These are phyloP conservation scores for Allantophomopsis lycopodina DNA, from an alignment of 2,329 filamentous ascomycete genomes.

Conservation along the genomic window DNA sequence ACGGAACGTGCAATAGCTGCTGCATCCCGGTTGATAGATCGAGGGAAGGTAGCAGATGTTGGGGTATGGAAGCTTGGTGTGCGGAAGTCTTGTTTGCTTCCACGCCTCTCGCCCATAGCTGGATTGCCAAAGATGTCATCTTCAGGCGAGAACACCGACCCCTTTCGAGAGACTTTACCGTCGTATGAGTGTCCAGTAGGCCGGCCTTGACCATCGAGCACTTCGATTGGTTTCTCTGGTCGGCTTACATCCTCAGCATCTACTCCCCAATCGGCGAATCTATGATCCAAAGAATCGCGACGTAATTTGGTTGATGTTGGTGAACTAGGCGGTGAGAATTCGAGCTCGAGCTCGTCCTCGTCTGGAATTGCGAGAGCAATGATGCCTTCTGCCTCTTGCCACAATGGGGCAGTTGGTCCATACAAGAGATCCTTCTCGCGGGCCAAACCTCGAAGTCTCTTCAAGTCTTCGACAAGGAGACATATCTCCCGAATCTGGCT, in stretches of 20 bases:
- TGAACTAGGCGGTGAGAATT: slow-evolving; percentile 13
- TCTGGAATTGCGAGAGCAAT: slow-evolving; percentile 70
- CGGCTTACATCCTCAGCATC: slow-evolving; percentile 27
- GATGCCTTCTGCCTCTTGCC: slow-evolving; percentile 76
- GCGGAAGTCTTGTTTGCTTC: slow-evolving; percentile 7
- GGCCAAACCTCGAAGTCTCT: slow-evolving; percentile 60
- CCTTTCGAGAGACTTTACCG: slow-evolving; percentile 34
- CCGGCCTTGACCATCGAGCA: slow-evolving; percentile 9
- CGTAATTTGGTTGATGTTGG: slow-evolving; percentile 28
- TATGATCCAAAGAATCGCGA: slow-evolving; percentile 25
- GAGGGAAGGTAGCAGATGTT: neutral
- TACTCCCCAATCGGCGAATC: slow-evolving; percentile 25
- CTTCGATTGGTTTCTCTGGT: slow-evolving; percentile 32
- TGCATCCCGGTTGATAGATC: slow-evolving; percentile 15
- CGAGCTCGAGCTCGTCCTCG: slow-evolving; percentile 35
- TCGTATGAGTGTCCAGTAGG: slow-evolving; percentile 27
- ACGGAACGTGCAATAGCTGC: slow-evolving; percentile 43
- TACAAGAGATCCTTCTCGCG: slow-evolving; percentile 50
- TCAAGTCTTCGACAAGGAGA: slow-evolving; percentile 69
- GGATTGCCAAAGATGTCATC: slow-evolving; percentile 47
- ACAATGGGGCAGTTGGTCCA: slow-evolving; percentile 46
- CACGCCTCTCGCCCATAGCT: slow-evolving; percentile 4
- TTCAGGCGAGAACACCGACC: slow-evolving; percentile 50
- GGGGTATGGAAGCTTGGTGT: slow-evolving; percentile 15
- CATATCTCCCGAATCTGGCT: slow-evolving; percentile 75